phyloP scores from a whole-genome alignment of 106 monocot genomes.

The Dioscorea zingiberensis region DNA sequence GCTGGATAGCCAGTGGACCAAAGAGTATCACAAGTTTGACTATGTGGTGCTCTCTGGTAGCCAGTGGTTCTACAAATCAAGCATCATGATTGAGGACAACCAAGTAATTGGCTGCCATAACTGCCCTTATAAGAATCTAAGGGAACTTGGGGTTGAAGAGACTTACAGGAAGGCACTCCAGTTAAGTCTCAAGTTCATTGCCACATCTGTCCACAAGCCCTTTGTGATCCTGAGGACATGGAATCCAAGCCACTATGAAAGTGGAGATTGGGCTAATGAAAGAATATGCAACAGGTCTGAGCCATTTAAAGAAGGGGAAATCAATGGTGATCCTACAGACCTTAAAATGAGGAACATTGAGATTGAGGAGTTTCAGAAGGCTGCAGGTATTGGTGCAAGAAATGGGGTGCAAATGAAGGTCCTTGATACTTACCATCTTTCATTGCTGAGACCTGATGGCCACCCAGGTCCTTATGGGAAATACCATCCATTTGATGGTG shows the following conservation, averaged over 20 bases:
- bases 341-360: slow-evolving; percentile 40
- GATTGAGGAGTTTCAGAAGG: slow-evolving; percentile 40
- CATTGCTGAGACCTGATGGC: slow-evolving; percentile 53
- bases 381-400: background rate
- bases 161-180: slow-evolving; percentile 30
- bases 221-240: slow-evolving; percentile 54
- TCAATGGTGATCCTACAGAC: slow-evolving; percentile 21
- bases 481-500: slow-evolving; percentile 42
- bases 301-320: slow-evolving; percentile 44
- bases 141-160: slow-evolving; percentile 32
- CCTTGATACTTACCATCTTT: slow-evolving; percentile 48
- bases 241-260: slow-evolving; percentile 60
- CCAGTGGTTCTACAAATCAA: slow-evolving; percentile 37
- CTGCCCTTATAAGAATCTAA: slow-evolving; percentile 17
- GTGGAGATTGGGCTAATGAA: slow-evolving; percentile 58
- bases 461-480: slow-evolving; percentile 56
- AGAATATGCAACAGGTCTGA: slow-evolving; percentile 47
- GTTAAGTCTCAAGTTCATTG: slow-evolving; percentile 22
- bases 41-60: slow-evolving; percentile 40
- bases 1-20: slow-evolving; percentile 37
- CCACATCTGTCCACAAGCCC: slow-evolving; percentile 35
- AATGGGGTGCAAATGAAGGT: slow-evolving; percentile 20
- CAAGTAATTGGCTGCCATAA: slow-evolving; percentile 40
- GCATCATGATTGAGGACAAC: slow-evolving; percentile 26
- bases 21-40: slow-evolving; percentile 24